Conservation (phyloP, 495 filamentous ascomycete species). For the Aspergillus mulundensis region DNA sequence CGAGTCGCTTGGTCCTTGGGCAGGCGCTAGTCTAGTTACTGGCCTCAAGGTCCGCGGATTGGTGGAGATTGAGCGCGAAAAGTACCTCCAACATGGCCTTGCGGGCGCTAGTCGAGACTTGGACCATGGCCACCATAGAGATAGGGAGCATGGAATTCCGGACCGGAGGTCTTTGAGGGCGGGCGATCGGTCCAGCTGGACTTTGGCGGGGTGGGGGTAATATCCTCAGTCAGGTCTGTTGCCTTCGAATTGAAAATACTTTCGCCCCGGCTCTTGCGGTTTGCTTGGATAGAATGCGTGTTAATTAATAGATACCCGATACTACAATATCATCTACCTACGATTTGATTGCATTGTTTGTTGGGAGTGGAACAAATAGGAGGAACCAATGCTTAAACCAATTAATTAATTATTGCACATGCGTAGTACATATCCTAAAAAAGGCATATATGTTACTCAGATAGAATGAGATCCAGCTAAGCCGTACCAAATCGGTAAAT, state of each 20-base stretch:
- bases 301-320: constrained; percentile 4
- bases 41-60: constrained; percentile 73
- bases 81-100: constrained; percentile 72
- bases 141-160: constrained; percentile 35
- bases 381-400: background rate
- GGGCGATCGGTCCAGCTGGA: constrained; percentile 67
- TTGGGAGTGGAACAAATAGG: background rate
- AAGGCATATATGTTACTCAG: background rate
- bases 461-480: background rate
- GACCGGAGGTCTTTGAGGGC: constrained; percentile 48
- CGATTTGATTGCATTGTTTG: background rate
- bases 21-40: constrained; percentile 76
- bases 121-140: constrained; percentile 32
- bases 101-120: constrained; percentile 62
- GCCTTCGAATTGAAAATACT: too few species aligned
- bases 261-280: background rate
- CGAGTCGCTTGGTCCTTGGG: constrained; percentile 84
- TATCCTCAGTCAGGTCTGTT: too few species aligned
- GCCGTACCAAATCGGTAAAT: constrained; percentile 56
- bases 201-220: constrained; percentile 73
- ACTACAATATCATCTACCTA: background rate
- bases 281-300: background rate
- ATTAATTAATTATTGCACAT: background rate
- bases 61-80: constrained; percentile 81
- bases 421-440: too few species aligned